phyloP scores from a whole-genome alignment of 352 stramenopile genomes.

The Phytophthora syringae region DNA sequence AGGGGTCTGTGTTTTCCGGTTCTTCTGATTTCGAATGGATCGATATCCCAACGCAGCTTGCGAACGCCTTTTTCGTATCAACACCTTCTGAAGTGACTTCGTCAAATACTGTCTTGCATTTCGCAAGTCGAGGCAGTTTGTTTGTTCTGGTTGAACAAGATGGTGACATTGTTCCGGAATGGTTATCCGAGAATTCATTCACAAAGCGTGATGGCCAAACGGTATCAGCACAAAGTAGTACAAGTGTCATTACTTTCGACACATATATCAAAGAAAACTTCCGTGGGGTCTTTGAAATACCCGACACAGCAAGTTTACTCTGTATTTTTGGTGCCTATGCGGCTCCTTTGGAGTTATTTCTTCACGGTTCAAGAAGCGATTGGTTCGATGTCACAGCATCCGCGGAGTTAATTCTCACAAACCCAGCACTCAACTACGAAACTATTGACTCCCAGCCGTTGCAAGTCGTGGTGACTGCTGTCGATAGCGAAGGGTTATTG shows the following conservation, averaged over 20 bases:
- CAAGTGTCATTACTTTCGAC: constrained; percentile 33
- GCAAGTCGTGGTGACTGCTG: constrained; percentile 38
- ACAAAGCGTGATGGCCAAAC: constrained; percentile 11
- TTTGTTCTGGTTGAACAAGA: constrained; percentile 28
- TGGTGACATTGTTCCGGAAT: constrained; percentile 9
- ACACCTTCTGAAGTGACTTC: constrained; percentile 8
- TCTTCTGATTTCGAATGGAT: constrained; percentile 24
- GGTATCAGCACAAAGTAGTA: constrained; percentile 35
- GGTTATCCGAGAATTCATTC: constrained; percentile 19
- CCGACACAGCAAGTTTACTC: constrained; percentile 9
- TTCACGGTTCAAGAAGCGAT: constrained; percentile 29
- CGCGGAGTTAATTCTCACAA: constrained; percentile 33
- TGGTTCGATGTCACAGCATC: constrained; percentile 30
- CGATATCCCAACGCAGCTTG: constrained; percentile 13
- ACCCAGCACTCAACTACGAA: constrained; percentile 49
- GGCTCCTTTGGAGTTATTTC: constrained; percentile 24
- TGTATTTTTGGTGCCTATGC: constrained; percentile 41
- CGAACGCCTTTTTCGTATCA: constrained; percentile 18
- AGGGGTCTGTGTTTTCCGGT: constrained; percentile 23
- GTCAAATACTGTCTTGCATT: constrained; percentile 13
- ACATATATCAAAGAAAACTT: constrained; percentile 21
- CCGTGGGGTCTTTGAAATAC: constrained; percentile 13
- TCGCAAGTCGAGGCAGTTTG: constrained; percentile 24
- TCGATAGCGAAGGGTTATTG: constrained; percentile 44
- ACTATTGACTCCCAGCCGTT: constrained; percentile 26